These are phyloP conservation scores for Cystobasidium sp. DNA, from an alignment of 1,284 basidiomycete genomes.

Conservation along the genomic window DNA sequence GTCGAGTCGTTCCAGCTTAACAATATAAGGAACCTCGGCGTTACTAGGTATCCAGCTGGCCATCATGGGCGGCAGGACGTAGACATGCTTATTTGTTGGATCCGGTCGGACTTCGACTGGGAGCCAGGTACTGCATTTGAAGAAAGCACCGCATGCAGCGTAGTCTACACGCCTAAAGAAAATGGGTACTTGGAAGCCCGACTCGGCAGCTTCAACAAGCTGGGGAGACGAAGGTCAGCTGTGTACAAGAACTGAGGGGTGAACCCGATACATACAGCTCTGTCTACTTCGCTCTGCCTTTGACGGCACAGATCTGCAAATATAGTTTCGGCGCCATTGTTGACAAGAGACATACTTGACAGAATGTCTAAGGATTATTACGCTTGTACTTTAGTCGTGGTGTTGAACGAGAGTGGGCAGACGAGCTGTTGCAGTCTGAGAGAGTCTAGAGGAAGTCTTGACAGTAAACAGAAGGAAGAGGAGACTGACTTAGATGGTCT, in stretches of 20 bases:
- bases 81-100: not conserved
- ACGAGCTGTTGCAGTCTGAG: not conserved
- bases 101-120: not conserved
- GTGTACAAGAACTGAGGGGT: not conserved
- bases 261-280: not conserved
- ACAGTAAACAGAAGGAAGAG: too few species aligned
- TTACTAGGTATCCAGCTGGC: not conserved
- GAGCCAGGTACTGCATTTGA: not conserved
- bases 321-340: not conserved
- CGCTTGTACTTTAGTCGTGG: not conserved
- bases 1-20: slow-evolving; percentile 9
- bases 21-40: slow-evolving; percentile 19
- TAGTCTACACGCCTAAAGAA: slow-evolving; percentile 14
- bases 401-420: not conserved
- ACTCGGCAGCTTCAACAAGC: not conserved
- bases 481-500: too few species aligned
- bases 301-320: slow-evolving; percentile 22
- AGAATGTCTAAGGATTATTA: not conserved
- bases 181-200: not conserved
- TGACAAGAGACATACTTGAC: not conserved
- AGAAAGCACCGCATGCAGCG: not conserved
- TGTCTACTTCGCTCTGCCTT: slow-evolving; percentile 9
- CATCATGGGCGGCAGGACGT: not conserved
- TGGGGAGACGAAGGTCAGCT: not conserved
- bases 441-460: too few species aligned